Percentiles rank a stretch among this genome's conserved stretches.
phyloP scores from a whole-genome alignment of 345 rosid species.

The Heritiera littoralis region DNA sequence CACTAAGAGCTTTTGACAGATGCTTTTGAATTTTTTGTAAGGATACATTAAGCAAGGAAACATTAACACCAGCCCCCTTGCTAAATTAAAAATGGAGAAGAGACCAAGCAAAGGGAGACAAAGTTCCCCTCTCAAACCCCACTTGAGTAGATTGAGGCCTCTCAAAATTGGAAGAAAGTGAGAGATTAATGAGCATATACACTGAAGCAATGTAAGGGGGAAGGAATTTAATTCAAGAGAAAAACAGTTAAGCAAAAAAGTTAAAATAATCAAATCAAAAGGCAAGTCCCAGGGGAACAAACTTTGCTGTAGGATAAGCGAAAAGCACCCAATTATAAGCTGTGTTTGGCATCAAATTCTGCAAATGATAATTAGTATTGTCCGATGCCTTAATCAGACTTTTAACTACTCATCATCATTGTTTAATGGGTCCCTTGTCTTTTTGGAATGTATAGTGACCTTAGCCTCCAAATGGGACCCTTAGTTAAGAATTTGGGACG shows the following conservation, averaged over 20 bases:
- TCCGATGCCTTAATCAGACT: neutral
- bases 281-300: neutral
- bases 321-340: neutral
- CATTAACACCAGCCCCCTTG: neutral
- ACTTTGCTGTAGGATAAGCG: neutral
- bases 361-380: neutral
- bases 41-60: neutral
- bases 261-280: neutral
- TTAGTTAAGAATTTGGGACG: neutral
- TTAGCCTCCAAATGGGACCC: neutral
- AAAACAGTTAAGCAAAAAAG: neutral
- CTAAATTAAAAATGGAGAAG: neutral
- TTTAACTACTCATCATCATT: neutral
- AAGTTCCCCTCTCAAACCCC: constrained; percentile 8
- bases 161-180: neutral
- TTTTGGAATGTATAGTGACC: neutral
- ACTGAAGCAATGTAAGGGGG: neutral
- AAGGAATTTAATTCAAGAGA: constrained; percentile 4
- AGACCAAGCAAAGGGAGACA: neutral
- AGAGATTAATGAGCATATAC: neutral
- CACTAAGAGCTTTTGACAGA: neutral
- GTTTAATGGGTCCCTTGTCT: neutral
- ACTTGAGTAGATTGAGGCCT: neutral
- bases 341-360: neutral
- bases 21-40: neutral